phyloP scores from a whole-genome alignment of 1,139 yeast species.

The Yamadazyma aaseri region DNA sequence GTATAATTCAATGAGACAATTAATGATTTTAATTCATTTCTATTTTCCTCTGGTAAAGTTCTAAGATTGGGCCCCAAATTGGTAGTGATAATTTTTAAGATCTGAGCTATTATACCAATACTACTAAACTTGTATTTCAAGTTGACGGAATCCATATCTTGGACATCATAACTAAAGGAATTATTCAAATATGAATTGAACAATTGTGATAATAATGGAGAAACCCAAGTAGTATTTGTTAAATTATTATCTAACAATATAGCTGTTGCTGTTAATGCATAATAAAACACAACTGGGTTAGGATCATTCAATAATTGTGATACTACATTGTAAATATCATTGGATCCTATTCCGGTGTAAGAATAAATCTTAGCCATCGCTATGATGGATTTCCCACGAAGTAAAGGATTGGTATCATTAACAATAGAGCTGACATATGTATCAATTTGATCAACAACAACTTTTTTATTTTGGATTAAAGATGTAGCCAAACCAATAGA shows the following conservation, averaged over 20 bases:
- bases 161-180: conserved; percentile 45
- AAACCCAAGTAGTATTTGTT: conserved; percentile 42
- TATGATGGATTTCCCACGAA: conserved; percentile 64
- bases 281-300: conserved; percentile 77
- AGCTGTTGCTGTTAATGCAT: conserved; percentile 62
- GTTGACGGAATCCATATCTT: conserved; percentile 26
- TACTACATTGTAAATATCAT: conserved; percentile 54
- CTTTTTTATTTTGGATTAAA: conserved; percentile 30
- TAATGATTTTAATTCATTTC: conserved; percentile 26
- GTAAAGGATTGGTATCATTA: conserved; percentile 47
- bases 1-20: conserved; percentile 32
- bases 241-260: conserved; percentile 56
- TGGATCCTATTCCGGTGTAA: conserved; percentile 30
- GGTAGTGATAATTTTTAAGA: conserved; percentile 34
- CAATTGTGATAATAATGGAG: conserved; percentile 45
- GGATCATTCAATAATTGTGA: conserved; percentile 71
- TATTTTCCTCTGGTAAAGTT: conserved; percentile 21
- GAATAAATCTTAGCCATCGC: conserved; percentile 61
- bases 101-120: conserved; percentile 21
- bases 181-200: conserved; percentile 47
- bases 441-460: conserved; percentile 49
- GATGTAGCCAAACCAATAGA: conserved; percentile 63
- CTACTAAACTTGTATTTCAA: conserved; percentile 29
- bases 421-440: conserved; percentile 62
- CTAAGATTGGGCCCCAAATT: conserved; percentile 41